Evolutionary conservation across 192 early-diverging fungal genomes (phyloP), one percentile per base, ranked within the genome.

Genomic region (Phycomyces blakesleeanus): DNA sequence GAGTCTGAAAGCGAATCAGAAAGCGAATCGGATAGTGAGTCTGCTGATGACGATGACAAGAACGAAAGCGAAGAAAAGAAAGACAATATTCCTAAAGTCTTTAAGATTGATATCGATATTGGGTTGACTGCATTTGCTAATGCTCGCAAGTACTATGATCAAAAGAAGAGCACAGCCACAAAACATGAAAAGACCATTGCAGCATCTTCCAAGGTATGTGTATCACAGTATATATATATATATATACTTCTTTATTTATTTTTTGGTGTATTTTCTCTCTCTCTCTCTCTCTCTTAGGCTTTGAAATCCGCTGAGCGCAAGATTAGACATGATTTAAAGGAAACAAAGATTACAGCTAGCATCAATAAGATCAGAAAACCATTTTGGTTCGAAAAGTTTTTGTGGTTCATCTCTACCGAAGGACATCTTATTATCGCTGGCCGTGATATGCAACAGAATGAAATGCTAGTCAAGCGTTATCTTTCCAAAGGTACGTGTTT

Each of bases 371-470:
- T 88, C 59, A 91, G 97, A 62, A 95, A 93, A 60, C 92, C 93
- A 15, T 90, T 87, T 40, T 99, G 96, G 96, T 99, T 99, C 76
- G 97, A 99, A 75, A 96, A 95, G 78, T 99, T 98, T 62, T 63
- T 92, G 27, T 98, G 96, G 96, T 98, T 95, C 61, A 77, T 98
- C 21, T 89, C 89, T 16, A 87, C 88, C 0, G 97, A 99, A 59
- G 94, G 94, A 66, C 93, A 93, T 64, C 73, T 99, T 52, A 84
- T 99, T 22, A 81, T 99, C 65, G 93, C 93, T 26, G 97, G 96
- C 21, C 83, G 87, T 18, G 97, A 99, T 67, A 89, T 90, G 69
- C 82, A 84, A 58, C 96, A 98, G 74, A 98, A 96, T 76, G 96
- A 98, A 72, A 56, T 94, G 34, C 76, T 98, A 21, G 90, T 98